Percentiles rank a stretch among this genome's conserved stretches.
phyloP scores from a whole-genome alignment of 768 basidiomycete species.

The Podaxis sp. region DNA sequence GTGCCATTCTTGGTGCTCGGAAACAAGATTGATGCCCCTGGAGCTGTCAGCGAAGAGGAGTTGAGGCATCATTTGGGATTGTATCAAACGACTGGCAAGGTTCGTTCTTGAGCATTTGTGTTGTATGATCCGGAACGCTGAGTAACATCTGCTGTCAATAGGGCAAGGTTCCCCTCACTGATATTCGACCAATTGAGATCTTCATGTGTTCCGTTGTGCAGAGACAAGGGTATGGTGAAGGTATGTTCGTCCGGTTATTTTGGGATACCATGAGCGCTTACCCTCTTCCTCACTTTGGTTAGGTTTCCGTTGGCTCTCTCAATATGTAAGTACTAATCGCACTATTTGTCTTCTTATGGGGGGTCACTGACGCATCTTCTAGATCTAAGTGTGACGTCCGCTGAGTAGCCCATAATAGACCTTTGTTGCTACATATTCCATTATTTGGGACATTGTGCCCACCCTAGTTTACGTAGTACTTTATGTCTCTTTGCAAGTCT shows the following conservation, averaged over 20 bases:
- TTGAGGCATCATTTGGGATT: conserved; percentile 92
- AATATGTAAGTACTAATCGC: conserved; percentile 71
- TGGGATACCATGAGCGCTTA: background rate
- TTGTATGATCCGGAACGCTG: background rate
- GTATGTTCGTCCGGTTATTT: conserved; percentile 36
- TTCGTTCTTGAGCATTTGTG: conserved; percentile 29
- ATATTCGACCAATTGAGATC: conserved; percentile 97
- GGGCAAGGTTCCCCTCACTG: conserved; percentile 96
- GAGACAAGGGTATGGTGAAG: conserved; percentile 98
- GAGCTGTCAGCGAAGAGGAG: conserved; percentile 97
- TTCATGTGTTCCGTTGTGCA: conserved; percentile 99
- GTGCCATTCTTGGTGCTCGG: conserved; percentile 98
- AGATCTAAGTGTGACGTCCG: conserved; percentile 36
- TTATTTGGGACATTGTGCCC: conserved; percentile 13
- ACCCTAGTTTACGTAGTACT: conserved; percentile 14
- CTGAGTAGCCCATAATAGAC: conserved; percentile 7
- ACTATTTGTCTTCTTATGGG: background rate
- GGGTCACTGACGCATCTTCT: conserved; percentile 8
- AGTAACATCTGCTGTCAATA: conserved; percentile 28
- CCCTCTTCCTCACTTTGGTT: conserved; percentile 15
- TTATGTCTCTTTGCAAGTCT: conserved; percentile 5
- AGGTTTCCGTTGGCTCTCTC: conserved; percentile 96
- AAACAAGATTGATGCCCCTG: conserved; percentile 99
- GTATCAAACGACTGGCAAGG: conserved; percentile 99
- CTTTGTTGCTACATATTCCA: conserved; percentile 10